Evolutionary conservation across 2,329 filamentous ascomycete species (phyloP).

Genomic region (Camptophora hylomeconis): DNA sequence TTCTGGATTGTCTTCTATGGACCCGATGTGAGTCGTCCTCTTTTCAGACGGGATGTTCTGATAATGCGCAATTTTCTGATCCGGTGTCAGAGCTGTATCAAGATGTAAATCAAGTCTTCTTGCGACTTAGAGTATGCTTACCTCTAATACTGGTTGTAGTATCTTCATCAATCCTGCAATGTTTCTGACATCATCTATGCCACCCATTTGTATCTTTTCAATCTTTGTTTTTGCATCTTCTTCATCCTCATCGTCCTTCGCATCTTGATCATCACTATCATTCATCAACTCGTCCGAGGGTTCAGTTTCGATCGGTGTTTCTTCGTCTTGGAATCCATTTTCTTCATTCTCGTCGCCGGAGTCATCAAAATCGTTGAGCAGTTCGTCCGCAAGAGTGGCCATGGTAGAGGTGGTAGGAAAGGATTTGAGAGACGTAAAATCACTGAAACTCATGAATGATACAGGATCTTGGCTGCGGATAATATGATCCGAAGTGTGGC

Average conservation of each 20-base stretch:
- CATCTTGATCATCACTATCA: slow-evolving; percentile 16
- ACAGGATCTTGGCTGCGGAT: too few species aligned
- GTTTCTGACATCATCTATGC: slow-evolving; percentile 63
- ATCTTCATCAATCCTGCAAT: slow-evolving; percentile 72
- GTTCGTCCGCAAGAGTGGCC: slow-evolving; percentile 85
- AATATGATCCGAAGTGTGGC: too few species aligned
- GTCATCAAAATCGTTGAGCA: slow-evolving; percentile 83
- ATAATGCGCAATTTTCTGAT: slow-evolving; percentile 68
- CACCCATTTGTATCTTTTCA: slow-evolving; percentile 67
- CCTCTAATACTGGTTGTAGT: slow-evolving; percentile 68
- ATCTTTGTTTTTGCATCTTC: slow-evolving; percentile 64
- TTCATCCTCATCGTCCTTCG: slow-evolving; percentile 35
- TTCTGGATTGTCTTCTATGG: slow-evolving; percentile 82
- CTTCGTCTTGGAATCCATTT: slow-evolving; percentile 33
- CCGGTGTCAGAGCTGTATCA: slow-evolving; percentile 56
- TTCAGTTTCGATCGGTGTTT: slow-evolving; percentile 17
- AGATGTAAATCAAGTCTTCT: slow-evolving; percentile 50
- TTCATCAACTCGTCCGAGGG: too few species aligned
- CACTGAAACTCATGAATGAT: too few species aligned
- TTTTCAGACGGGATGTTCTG: slow-evolving; percentile 55
- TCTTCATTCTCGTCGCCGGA: slow-evolving; percentile 60
- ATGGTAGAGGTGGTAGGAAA: too few species aligned
- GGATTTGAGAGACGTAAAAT: too few species aligned
- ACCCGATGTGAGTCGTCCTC: slow-evolving; percentile 56
- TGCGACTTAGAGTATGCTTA: slow-evolving; percentile 34